Evolutionary conservation across 2,329 filamentous ascomycete species (phyloP).

Genomic region (Basipetospora chlamydospora): DNA sequence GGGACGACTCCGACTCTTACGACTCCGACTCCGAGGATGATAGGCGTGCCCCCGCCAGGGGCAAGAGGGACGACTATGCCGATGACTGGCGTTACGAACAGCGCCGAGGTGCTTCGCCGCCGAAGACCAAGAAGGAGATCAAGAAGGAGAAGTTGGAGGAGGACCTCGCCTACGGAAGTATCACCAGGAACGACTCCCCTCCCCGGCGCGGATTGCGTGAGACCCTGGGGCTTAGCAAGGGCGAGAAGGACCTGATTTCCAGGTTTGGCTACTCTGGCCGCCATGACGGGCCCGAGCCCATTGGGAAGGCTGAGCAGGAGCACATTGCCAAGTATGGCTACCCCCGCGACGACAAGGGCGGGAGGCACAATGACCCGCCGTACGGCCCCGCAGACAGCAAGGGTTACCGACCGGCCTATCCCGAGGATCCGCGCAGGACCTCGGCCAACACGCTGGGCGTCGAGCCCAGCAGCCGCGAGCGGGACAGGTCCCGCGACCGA

Average conservation of each 20-base stretch:
- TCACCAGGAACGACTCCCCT: not conserved
- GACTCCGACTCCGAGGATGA: slow-evolving; percentile 13
- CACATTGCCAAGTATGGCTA: slow-evolving; percentile 1
- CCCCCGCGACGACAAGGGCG: not conserved
- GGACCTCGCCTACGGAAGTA: slow-evolving; percentile 2
- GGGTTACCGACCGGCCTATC: slow-evolving; percentile 13
- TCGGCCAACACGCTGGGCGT: slow-evolving; percentile 26
- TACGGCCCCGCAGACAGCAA: slow-evolving; percentile 9
- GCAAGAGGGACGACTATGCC: not conserved
- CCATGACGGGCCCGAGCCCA: not conserved
- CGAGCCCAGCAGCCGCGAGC: slow-evolving; percentile 21
- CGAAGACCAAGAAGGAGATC: not conserved
- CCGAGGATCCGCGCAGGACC: slow-evolving; percentile 21
- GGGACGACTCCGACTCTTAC: slow-evolving; percentile 10
- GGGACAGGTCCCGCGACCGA: slow-evolving; percentile 19
- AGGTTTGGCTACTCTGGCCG: not conserved
- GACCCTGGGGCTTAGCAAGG: not conserved
- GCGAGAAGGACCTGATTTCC: not conserved
- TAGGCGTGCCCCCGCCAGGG: no score
- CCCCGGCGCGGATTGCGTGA: not conserved
- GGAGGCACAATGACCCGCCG: slow-evolving; percentile 6
- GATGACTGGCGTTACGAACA: slow-evolving; percentile 9
- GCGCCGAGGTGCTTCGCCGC: not conserved
- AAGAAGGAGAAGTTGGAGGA: slow-evolving; percentile 1
- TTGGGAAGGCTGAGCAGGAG: not conserved